Evolutionary conservation across 2,329 filamentous ascomycete genomes (phyloP), one percentile per base, ranked within the genome.

Genomic region (Allantophomopsis cytisporea): DNA sequence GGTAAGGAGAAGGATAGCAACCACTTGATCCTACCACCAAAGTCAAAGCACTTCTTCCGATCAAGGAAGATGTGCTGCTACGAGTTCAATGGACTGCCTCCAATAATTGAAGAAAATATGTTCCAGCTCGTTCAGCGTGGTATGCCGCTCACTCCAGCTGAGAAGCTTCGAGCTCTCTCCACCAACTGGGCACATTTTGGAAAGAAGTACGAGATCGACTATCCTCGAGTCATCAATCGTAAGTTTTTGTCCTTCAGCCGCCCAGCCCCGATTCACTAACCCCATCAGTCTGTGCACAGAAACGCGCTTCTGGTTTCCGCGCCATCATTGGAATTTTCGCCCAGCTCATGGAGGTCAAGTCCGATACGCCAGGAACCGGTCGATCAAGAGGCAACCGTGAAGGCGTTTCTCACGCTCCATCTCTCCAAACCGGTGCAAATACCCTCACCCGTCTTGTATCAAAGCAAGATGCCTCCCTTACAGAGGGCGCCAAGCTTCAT

Each of bases 81-180:
- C 23, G 63, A 68, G 35, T 67, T 62, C 44, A 45, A 50, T 5
- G 50, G 61, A 15, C 47, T 69, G 3, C 53, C 49, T 4, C 42
- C 50, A 11, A 53, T 56, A 11, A 62, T 65, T 39, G 64, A 68
- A 43, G 64, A 68, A 40, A 65, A 65, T 10, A 55, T 68, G 37
- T 68, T 68, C 43, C 59, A 63, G 6, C 53, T 65, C 12, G 65
- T 68, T 0, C 64, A 69, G 39, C 56, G 62, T 42, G 65, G 64
- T 7, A 50, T 67, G 6, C 58, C 60, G 21, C 54, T 68, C 4
- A 63, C 57, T 3, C 50, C 55, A 7, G 64, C 63, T 0, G 65
- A 68, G 45, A 66, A 64, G 45, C 60, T 68, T 50, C 57, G 60
- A 36, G 65, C 64, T 15, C 57, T 58, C 37, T 60, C 56, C 1